Conservation (phyloP, 2,329 filamentous ascomycete genomes). For the Grosmannia penicillata region DNA sequence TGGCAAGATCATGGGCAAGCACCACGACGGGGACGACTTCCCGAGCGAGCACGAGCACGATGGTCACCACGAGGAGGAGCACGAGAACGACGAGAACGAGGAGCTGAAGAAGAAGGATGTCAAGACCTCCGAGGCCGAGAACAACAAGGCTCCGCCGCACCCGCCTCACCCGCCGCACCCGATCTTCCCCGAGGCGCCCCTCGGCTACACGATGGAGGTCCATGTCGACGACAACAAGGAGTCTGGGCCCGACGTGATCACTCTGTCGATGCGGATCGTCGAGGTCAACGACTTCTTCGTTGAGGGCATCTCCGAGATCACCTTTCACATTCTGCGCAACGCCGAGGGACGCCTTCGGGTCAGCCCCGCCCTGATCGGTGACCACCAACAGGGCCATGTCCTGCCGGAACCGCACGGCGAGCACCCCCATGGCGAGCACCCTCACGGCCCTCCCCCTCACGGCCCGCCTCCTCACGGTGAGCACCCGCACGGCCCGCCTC, state of each 20-base stretch:
- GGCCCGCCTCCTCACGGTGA: neutral
- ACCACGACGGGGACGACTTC: slow-evolving; percentile 8
- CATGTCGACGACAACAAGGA: slow-evolving; percentile 28
- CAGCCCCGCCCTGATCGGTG: slow-evolving; percentile 13
- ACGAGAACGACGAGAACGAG: neutral
- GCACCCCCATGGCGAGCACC: neutral
- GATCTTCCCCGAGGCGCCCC: slow-evolving; percentile 15
- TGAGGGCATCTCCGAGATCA: slow-evolving; percentile 37
- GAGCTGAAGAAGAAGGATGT: neutral
- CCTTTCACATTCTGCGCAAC: slow-evolving; percentile 47
- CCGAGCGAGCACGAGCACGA: neutral
- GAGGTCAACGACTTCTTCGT: slow-evolving; percentile 43
- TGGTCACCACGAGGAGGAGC: neutral
- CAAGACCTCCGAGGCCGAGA: slow-evolving; percentile 1
- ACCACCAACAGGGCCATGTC: neutral
- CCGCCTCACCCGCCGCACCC: neutral
- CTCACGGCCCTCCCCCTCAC: no score
- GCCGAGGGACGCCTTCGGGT: slow-evolving; percentile 40
- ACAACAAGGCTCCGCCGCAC: neutral
- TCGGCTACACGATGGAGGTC: slow-evolving; percentile 35
- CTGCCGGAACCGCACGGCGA: neutral
- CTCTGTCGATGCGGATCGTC: slow-evolving; percentile 42
- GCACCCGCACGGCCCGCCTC: neutral
- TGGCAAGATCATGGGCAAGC: neutral
- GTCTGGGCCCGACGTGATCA: slow-evolving; percentile 29